phyloP scores from a whole-genome alignment of 164 flowering plant genomes.

The Pachysandra terminalis region DNA sequence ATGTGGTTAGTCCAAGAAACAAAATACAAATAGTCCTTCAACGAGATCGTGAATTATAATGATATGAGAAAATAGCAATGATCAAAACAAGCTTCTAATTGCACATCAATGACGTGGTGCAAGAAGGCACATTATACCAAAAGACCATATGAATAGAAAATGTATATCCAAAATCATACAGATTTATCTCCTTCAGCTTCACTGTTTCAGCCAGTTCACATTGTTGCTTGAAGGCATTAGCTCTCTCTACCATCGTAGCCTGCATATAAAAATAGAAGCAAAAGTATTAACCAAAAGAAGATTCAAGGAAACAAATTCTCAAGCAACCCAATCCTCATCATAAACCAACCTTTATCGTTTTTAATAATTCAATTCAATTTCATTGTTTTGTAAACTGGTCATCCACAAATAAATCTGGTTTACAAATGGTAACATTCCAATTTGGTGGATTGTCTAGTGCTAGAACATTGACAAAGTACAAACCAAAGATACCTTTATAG shows the following conservation, averaged over 20 bases:
- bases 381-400: background rate
- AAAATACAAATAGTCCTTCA: no score
- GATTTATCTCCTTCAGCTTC: conserved; percentile 91
- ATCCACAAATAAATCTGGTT: background rate
- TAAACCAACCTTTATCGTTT: background rate
- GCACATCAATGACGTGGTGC: background rate
- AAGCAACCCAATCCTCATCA: background rate
- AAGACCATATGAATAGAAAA: background rate
- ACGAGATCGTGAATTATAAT: background rate
- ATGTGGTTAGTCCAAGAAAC: no score
- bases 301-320: background rate
- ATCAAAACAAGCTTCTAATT: background rate
- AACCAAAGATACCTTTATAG: conserved; percentile 64
- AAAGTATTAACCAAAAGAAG: background rate
- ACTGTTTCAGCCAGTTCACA: conserved; percentile 90
- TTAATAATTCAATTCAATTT: background rate
- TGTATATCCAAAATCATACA: conserved; percentile 46
- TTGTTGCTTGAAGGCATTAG: conserved; percentile 87
- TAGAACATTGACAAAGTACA: background rate
- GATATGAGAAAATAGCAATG: background rate
- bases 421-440: background rate
- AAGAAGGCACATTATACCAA: no score
- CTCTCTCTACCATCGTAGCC: conserved; percentile 92
- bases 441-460: background rate
- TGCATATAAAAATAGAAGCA: conserved; percentile 24